phyloP scores from a whole-genome alignment of 768 basidiomycete species.

The Gelatoporia subvermispora region DNA sequence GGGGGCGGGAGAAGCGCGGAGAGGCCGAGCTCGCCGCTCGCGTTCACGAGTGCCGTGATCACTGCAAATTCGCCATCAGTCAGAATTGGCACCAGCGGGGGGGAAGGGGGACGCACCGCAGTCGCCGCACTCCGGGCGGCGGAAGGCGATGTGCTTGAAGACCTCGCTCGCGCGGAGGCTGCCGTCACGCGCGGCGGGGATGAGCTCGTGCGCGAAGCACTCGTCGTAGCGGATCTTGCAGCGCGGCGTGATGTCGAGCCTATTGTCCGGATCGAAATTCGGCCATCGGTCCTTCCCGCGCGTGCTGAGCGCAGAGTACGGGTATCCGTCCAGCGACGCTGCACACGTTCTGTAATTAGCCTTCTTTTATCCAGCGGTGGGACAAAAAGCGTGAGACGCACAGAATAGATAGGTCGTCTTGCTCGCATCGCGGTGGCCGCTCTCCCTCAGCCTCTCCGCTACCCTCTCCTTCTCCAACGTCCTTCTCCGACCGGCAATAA shows the following conservation, averaged over 20 bases:
- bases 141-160: constrained; percentile 31
- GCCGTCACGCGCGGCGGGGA: background rate
- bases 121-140: constrained; percentile 30
- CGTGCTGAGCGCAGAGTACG: constrained; percentile 19
- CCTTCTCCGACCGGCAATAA: constrained; percentile 9
- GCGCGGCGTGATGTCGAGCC: constrained; percentile 8
- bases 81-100: background rate
- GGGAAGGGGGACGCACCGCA: constrained; percentile 17
- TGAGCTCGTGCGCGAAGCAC: constrained; percentile 13
- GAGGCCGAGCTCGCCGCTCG: constrained; percentile 29
- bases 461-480: constrained; percentile 17
- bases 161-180: constrained; percentile 20
- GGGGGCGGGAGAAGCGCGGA: constrained; percentile 30
- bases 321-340: constrained; percentile 31
- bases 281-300: constrained; percentile 11
- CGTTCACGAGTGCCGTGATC: constrained; percentile 25
- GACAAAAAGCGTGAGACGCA: constrained; percentile 4
- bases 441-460: constrained; percentile 9
- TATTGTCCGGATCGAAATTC: constrained; percentile 4
- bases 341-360: background rate
- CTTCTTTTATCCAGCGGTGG: background rate
- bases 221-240: constrained; percentile 18
- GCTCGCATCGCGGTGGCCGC: constrained; percentile 10
- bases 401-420: constrained; percentile 18
- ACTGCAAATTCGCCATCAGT: constrained; percentile 11